Evolutionary conservation across 495 filamentous ascomycete genomes (phyloP), one percentile per base, ranked within the genome.

Genomic region (Annulohypoxylon stygium): DNA sequence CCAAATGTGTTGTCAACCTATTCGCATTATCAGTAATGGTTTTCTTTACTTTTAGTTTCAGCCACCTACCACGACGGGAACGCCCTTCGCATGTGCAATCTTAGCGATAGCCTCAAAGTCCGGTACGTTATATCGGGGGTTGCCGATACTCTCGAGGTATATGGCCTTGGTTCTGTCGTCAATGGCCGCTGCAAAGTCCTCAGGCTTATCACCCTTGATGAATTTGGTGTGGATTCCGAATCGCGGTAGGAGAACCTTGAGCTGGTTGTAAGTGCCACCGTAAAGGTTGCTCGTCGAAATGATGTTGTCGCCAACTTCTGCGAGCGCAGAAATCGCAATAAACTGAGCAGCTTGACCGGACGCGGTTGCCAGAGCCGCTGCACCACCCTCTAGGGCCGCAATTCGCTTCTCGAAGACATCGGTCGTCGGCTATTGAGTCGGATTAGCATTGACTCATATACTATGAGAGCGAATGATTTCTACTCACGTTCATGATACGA

Each of bases 331-430:
- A 74, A 99, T 91, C 12, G 95, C 85, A 90, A 98, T 89, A 88
- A 99, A 98, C 76, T 98, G 97, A 8, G 96, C 96, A 1, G 93
- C 88, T 81, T 98, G 97, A 61, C 96, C 96, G 2, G 96, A 98
- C 2, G 93, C 88, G 25, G 95, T 89, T 2, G 95, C 96, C 14
- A 98, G 86, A 14, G 96, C 96, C 2, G 96, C 96, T 30, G 94
- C 90, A 62, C 96, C 96, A 11, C 96, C 96, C 82, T 99, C 96
- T 20, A 99, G 90, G 12, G 96, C 97, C 12, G 97, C 96, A 48
- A 98, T 92, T 59, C 96, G 90, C 86, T 98, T 98, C 83, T 99
- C 96, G 69, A 98, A 96, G 48, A 98, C 97, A 82, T 98, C 97
- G 66, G 97, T 93, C 5, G 96, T 99, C 2, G 96, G 96, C 92